Evolutionary conservation across 2,329 filamentous ascomycete species (phyloP), one percentile per base, ranked within the genome.

Genomic region (Ramularia collo-cygni): DNA sequence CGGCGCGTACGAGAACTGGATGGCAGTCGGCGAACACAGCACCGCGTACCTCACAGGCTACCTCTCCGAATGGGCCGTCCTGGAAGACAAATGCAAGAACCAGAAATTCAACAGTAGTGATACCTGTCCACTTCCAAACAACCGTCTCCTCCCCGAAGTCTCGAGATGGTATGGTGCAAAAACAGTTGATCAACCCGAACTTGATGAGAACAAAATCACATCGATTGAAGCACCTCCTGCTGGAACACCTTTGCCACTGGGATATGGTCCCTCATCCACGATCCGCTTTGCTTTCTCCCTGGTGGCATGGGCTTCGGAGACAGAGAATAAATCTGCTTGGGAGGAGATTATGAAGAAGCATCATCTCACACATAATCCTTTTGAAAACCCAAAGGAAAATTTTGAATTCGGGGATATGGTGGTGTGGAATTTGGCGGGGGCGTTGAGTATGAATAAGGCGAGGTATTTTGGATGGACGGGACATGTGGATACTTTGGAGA

Each of bases 11-110:
- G 40, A 49, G 4, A 56, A 64, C 2, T 76, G 71, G 71, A 63
- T 72, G 21, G 53, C 50, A 2, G 55, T 61, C n/a, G 52, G 61
- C 7, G 63, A 64, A 27, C 62, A 69, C 43, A 68, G 63, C 29
- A 66, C 61, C 2, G 70, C 68, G 4, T 60, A 61, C 52, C 51
- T 76, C 47, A 75, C 71, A 28, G 67, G 62, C 0, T 70, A 71
- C 42, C 61, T 75, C 17, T 61, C 59, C 12, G 70, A 73, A 52
- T 77, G 70, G 70, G 66, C 65, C 0, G 68, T 67, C 0, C 51
- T 76, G 14, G 65, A 60, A 1, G 60, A 63, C 0, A 54, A 54
- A 4, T 63, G 66, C 7, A 55, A 50, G 37, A 64, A 72, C 43
- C 54, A 75, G 50, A 55, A 53, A 29, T 53, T 53, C 56, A 76